These are phyloP conservation scores for Kokia cookei DNA, from an alignment of 441 rosid species.

Conservation along the genomic window DNA sequence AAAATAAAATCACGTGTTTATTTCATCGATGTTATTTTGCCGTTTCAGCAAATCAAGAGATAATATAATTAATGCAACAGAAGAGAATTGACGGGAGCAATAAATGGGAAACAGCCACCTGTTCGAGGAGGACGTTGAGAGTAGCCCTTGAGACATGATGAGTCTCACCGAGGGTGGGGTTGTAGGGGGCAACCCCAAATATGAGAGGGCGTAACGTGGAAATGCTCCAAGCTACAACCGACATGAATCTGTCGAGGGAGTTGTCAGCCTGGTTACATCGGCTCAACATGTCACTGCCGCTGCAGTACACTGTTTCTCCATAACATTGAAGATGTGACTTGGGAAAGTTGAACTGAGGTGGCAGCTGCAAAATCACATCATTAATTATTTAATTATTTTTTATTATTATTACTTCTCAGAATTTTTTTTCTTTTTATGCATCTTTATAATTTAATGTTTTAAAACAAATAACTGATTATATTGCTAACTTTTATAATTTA, in stretches of 20 bases:
- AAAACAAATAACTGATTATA: no score
- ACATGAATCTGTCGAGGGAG: slow-evolving; percentile 44
- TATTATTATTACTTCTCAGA: no score
- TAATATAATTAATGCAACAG: not conserved
- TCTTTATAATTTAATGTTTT: no score
- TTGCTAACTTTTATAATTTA: no score
- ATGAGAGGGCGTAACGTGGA: slow-evolving; percentile 45
- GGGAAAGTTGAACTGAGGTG: slow-evolving; percentile 72
- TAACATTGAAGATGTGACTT: slow-evolving; percentile 82
- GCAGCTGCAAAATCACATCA: slow-evolving; percentile 34
- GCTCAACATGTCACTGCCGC: slow-evolving; percentile 35
- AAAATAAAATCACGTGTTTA: not conserved
- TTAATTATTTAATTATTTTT: no score
- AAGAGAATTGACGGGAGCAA: not conserved
- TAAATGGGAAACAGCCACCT: slow-evolving; percentile 24
- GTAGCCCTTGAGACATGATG: slow-evolving; percentile 65
- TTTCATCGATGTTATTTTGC: not conserved
- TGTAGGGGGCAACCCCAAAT: slow-evolving; percentile 76
- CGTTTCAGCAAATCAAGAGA: no score
- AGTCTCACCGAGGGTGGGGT: slow-evolving; percentile 82
- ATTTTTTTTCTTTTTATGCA: no score
- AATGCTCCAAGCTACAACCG: slow-evolving; percentile 63
- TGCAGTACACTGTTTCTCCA: slow-evolving; percentile 56
- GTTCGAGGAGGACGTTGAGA: slow-evolving; percentile 66
- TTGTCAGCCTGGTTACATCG: slow-evolving; percentile 33